These are phyloP conservation scores for Ustilago nuda DNA, from an alignment of 1,284 basidiomycete species.

Conservation along the genomic window DNA sequence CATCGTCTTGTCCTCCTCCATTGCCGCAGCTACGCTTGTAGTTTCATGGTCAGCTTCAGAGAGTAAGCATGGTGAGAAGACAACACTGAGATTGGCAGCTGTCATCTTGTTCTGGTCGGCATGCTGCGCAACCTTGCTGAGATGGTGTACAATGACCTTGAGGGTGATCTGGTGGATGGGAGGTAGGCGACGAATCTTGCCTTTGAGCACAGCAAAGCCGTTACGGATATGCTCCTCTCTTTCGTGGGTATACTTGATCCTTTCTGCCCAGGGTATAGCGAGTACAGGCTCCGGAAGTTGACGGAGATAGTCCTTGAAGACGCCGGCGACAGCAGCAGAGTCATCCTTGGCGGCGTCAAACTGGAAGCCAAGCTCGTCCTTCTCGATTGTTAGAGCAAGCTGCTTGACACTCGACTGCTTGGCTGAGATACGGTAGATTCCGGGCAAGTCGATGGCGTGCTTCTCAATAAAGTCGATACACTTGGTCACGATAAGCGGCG, in stretches of 20 bases:
- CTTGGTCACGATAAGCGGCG: slow-evolving; percentile 83
- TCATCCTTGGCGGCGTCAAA: slow-evolving; percentile 84
- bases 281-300: slow-evolving; percentile 95
- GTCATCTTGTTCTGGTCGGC: slow-evolving; percentile 93
- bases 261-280: slow-evolving; percentile 82
- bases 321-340: slow-evolving; percentile 85
- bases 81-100: slow-evolving; percentile 73
- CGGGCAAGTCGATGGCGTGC: slow-evolving; percentile 72
- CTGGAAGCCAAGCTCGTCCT: slow-evolving; percentile 84
- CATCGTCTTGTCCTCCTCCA: slow-evolving; percentile 66
- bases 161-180: slow-evolving; percentile 89
- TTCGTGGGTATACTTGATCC: slow-evolving; percentile 72
- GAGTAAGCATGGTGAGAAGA: slow-evolving; percentile 66
- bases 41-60: slow-evolving; percentile 62
- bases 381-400: slow-evolving; percentile 88
- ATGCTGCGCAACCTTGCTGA: slow-evolving; percentile 79
- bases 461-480: slow-evolving; percentile 87
- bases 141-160: slow-evolving; percentile 86
- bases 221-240: slow-evolving; percentile 75
- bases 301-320: slow-evolving; percentile 91
- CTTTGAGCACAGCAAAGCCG: slow-evolving; percentile 64
- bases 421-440: slow-evolving; percentile 77
- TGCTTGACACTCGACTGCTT: slow-evolving; percentile 85
- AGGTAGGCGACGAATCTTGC: slow-evolving; percentile 71
- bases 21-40: slow-evolving; percentile 60